These are phyloP conservation scores for Fusarium keratoplasticum DNA, from an alignment of 2,329 filamentous ascomycete species.

Conservation along the genomic window DNA sequence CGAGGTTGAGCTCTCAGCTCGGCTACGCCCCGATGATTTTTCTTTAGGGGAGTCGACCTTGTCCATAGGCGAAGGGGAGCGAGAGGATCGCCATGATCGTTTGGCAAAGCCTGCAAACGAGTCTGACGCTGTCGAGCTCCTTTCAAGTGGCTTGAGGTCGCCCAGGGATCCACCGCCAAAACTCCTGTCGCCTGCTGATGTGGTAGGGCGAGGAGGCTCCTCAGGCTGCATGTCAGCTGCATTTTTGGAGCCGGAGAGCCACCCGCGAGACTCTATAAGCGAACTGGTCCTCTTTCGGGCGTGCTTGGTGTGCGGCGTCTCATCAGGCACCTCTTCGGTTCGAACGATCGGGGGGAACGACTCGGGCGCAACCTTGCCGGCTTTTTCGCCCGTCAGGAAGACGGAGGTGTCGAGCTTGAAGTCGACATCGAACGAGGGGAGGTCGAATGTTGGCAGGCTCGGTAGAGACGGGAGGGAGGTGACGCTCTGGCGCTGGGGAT, in stretches of 20 bases:
- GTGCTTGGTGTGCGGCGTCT: slow-evolving; percentile 29
- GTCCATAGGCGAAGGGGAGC: slow-evolving; percentile 60
- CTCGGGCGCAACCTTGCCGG: slow-evolving; percentile 25
- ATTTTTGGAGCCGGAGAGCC: slow-evolving; percentile 62
- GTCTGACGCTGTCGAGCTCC: slow-evolving; percentile 54
- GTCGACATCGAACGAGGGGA: slow-evolving; percentile 65
- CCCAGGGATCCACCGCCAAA: slow-evolving; percentile 31
- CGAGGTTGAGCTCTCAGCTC: slow-evolving; percentile 40
- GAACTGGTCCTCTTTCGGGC: slow-evolving; percentile 56
- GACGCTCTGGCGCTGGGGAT: slow-evolving; percentile 33
- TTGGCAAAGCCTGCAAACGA: slow-evolving; percentile 64
- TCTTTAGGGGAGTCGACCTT: slow-evolving; percentile 42
- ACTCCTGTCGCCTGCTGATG: slow-evolving; percentile 40
- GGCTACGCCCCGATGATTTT: slow-evolving; percentile 38
- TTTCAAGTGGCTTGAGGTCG: slow-evolving; percentile 48
- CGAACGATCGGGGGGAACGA: slow-evolving; percentile 33
- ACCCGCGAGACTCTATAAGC: slow-evolving; percentile 62
- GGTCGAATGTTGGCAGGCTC: slow-evolving; percentile 58
- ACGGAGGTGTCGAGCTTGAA: slow-evolving; percentile 61
- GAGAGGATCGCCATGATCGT: slow-evolving; percentile 64
- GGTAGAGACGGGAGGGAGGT: slow-evolving; percentile 30
- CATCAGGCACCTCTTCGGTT: slow-evolving; percentile 37
- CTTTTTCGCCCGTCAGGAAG: slow-evolving; percentile 48
- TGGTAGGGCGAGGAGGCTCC: slow-evolving; percentile 42
- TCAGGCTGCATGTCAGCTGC: slow-evolving; percentile 42